Percentiles rank a stretch among this genome's conserved stretches.
These are phyloP conservation scores for Lodderomyces margitis DNA, from an alignment of 1,139 yeast genomes.

Conservation along the genomic window DNA sequence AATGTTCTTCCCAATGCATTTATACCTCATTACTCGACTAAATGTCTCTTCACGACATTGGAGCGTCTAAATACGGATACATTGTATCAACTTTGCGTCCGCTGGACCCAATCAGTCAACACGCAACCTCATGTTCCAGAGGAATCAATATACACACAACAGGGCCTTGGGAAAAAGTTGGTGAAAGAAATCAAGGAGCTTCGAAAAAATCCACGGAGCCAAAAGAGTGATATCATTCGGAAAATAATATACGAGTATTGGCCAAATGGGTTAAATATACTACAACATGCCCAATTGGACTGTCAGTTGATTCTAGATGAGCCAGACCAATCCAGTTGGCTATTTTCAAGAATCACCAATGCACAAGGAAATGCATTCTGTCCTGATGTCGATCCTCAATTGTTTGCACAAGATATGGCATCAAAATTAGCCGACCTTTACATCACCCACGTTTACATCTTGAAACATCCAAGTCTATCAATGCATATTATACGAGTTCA, in stretches of 20 bases:
- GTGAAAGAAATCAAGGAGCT: constrained; percentile 19
- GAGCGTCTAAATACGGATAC: constrained; percentile 35
- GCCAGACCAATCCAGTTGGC: constrained; percentile 55
- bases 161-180: constrained; percentile 27
- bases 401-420: constrained; percentile 49
- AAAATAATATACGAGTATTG: constrained; percentile 55
- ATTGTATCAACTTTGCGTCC: constrained; percentile 29
- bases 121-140: constrained; percentile 34
- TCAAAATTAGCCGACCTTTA: constrained; percentile 48
- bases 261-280: constrained; percentile 60
- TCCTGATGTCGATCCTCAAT: constrained; percentile 36
- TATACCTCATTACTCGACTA: constrained; percentile 32
- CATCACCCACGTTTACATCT: constrained; percentile 62
- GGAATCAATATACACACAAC: constrained; percentile 19
- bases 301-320: constrained; percentile 60
- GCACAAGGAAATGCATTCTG: constrained; percentile 19
- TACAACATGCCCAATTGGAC: constrained; percentile 73
- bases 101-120: constrained; percentile 37
- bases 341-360: constrained; percentile 52
- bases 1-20: constrained; percentile 39
- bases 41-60: constrained; percentile 23
- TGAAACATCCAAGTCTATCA: constrained; percentile 63
- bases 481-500: constrained; percentile 63
- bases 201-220: constrained; percentile 16
- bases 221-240: constrained; percentile 50